Evolutionary conservation across 169 alveolate species (phyloP).

Genomic region (Plasmodium gaboni): DNA sequence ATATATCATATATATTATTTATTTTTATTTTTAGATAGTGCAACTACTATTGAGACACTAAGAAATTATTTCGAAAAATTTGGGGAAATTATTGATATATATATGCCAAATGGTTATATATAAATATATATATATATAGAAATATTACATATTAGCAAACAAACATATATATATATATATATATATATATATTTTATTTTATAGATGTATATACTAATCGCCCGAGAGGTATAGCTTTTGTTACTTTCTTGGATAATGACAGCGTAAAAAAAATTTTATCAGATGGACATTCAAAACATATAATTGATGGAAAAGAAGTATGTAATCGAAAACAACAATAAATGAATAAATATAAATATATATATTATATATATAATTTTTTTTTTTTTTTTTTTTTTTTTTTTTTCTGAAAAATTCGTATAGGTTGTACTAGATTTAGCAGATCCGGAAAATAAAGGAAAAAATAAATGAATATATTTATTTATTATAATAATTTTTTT

Average conservation of each 20-base stretch:
- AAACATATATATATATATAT: background rate
- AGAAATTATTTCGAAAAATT: constrained; percentile 44
- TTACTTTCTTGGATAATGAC: constrained; percentile 52
- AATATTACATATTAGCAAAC: background rate
- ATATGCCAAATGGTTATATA: constrained; percentile 54
- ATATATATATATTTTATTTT: background rate
- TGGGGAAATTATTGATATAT: constrained; percentile 68
- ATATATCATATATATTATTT: constrained; percentile 1
- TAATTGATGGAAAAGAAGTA: constrained; percentile 70
- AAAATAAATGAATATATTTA: constrained; percentile 31
- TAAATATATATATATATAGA: background rate
- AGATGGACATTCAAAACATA: constrained; percentile 31
- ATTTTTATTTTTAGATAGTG: constrained; percentile 32
- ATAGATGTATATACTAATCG: constrained; percentile 55
- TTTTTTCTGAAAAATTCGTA: background rate
- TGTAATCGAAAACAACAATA: too few species aligned
- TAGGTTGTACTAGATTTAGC: constrained; percentile 72
- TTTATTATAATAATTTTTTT: background rate
- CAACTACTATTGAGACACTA: constrained; percentile 46
- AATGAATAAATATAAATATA: background rate
- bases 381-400: background rate
- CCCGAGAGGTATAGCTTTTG: constrained; percentile 65
- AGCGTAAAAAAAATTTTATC: constrained; percentile 62
- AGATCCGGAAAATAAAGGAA: constrained; percentile 60
- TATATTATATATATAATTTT: background rate